Base-by-base conservation (phyloP, 1,284 basidiomycete species). In the Neonothopanus nambi region DNA sequence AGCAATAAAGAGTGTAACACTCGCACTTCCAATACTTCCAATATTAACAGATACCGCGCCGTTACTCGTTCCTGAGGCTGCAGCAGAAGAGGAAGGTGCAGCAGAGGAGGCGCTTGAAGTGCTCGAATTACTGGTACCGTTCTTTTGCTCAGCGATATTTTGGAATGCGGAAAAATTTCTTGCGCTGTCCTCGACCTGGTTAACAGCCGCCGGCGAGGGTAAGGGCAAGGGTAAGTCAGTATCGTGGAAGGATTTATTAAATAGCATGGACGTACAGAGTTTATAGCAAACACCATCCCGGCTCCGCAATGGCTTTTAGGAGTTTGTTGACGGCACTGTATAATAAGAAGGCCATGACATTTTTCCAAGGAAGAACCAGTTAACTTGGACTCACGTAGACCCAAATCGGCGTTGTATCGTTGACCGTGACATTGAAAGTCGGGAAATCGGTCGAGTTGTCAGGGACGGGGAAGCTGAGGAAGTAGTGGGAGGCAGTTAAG, bases 111-210 rank as follows among this genome's bases (percentile, higher is more conserved):
- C n/a, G 41, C 21, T 23, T 9, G 44, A 24, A 30, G 44, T 48
- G 3, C 24, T 38, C 33, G 2, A 5, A 11, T 5, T 38, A 26
- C 21, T 20, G 33, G 35, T 67, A 41, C 64, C 66, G 52, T 66
- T 67, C 46, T 61, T 59, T 33, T 59, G 54, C 51, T 60, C 61
- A 6, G 73, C 71, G 24, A 59, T 57, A 1, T 67, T 63, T 47
- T 70, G 58, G 67, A 76, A 80, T 1, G 75, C 76, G 11, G 63
- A 68, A 61, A 78, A 80, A 54, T 65, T 78, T 59, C 75, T 73
- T 37, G 58, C 56, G 26, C 60, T 54, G 13, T 51, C 49, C 33
- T 64, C 55, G 5, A 64, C 59, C 3, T 24, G 24, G 24, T 45
- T 45, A 20, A n/a, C 43, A 45, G 23, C 24, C 17, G 24, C 4